These are phyloP conservation scores for Amylocystis lapponica DNA, from an alignment of 768 basidiomycete genomes.

Conservation along the genomic window DNA sequence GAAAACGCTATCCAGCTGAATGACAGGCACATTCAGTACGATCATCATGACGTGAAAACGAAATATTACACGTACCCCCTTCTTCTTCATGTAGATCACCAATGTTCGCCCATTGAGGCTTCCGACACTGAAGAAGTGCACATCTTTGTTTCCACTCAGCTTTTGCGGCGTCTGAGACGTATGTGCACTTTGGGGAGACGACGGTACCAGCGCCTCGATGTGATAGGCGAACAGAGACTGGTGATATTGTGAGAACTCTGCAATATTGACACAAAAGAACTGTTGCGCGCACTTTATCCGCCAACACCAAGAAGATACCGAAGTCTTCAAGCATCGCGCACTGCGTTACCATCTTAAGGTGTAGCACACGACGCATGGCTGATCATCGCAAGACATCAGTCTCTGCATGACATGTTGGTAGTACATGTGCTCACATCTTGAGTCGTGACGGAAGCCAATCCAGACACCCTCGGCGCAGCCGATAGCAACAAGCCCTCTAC, in stretches of 20 bases:
- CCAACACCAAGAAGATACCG: conserved; percentile 91
- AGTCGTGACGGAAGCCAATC: conserved; percentile 90
- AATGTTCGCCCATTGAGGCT: conserved; percentile 81
- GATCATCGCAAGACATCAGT: not conserved
- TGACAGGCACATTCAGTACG: conserved; percentile 4
- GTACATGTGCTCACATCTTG: conserved; percentile 53
- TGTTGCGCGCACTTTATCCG: conserved; percentile 62
- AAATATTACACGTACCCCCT: conserved; percentile 49
- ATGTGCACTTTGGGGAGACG: conserved; percentile 62
- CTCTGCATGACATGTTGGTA: not conserved
- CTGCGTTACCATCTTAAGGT: conserved; percentile 90
- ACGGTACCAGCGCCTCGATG: conserved; percentile 93
- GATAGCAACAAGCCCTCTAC: conserved; percentile 82
- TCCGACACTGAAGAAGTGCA: conserved; percentile 94
- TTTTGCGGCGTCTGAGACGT: conserved; percentile 82
- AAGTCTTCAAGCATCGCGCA: conserved; percentile 96
- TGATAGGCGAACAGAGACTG: conserved; percentile 90
- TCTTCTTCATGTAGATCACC: conserved; percentile 94
- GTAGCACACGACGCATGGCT: conserved; percentile 92
- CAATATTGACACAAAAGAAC: not conserved
- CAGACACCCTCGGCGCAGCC: conserved; percentile 95
- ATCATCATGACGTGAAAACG: conserved; percentile 2
- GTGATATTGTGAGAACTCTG: not conserved
- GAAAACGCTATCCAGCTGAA: conserved; percentile 86
- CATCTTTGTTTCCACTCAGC: conserved; percentile 84